Conservation (phyloP, 345 rosid genomes). For the Lenwebbia sp. region DNA sequence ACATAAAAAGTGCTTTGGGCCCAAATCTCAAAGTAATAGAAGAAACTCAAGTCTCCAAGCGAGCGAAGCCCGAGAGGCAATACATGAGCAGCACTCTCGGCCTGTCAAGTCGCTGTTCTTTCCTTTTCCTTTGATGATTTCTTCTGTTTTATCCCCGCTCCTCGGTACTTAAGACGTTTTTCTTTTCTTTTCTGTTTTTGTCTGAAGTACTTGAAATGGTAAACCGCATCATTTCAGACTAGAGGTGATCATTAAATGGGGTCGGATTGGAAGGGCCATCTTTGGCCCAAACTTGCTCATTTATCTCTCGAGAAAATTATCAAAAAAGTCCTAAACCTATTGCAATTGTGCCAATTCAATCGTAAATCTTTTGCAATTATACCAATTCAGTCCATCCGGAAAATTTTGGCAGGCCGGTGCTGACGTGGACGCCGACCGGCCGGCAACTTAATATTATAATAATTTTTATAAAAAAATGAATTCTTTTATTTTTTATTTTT, state of each 20-base stretch:
- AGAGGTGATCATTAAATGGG: not conserved
- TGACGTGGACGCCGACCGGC: too few relatives aligned
- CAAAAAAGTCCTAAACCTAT: too few relatives aligned
- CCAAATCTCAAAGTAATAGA: not conserved
- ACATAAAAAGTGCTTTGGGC: not conserved
- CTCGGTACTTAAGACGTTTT: not conserved
- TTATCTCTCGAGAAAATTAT: not conserved
- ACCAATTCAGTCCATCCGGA: too few relatives aligned
- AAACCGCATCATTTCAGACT: not conserved
- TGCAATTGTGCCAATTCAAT: too few relatives aligned
- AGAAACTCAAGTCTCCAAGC: not conserved
- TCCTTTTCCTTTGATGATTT: not conserved
- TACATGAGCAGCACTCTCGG: not conserved
- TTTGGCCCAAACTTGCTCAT: fast-evolving
- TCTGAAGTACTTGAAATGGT: not conserved
- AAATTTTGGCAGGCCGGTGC: too few relatives aligned
- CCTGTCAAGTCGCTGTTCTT: not conserved
- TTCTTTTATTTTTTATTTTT: too few relatives aligned
- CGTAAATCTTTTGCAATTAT: too few relatives aligned
- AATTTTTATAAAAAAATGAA: too few relatives aligned
- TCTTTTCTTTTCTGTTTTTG: too few relatives aligned
- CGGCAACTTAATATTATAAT: too few relatives aligned
- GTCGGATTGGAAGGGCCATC: not conserved
- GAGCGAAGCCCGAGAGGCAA: not conserved
- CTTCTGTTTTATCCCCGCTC: not conserved